Percentiles rank a stretch among this genome's conserved stretches.
Evolutionary conservation across 1,284 basidiomycete species (phyloP).

Genomic region (Exsudoporus floridanus): DNA sequence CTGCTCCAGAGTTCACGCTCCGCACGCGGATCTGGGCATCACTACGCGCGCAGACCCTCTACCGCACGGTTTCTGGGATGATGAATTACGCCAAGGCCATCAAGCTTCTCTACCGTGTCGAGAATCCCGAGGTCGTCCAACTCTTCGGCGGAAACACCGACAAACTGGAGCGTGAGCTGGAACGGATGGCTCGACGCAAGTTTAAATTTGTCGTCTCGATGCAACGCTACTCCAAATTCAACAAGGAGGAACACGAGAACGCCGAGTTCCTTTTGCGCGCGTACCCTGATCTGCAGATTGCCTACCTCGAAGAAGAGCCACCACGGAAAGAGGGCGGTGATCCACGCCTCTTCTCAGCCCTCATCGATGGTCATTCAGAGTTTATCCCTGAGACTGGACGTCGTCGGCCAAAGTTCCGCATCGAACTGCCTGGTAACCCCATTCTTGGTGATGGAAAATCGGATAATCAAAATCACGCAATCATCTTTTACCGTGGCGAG

Average conservation of each 20-base stretch:
- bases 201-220: constrained; percentile 99
- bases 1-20: constrained; percentile 96
- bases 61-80: constrained; percentile 98
- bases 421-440: constrained; percentile 98
- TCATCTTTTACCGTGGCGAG: constrained; percentile 98
- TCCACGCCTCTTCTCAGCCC: constrained; percentile 90
- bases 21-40: constrained; percentile 99
- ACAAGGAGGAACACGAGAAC: constrained; percentile 99
- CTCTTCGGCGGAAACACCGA: constrained; percentile 97
- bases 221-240: constrained; percentile 99
- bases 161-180: constrained; percentile 93
- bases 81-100: constrained; percentile 99
- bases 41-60: constrained; percentile 95
- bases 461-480: constrained; percentile 99
- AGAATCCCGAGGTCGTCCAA: constrained; percentile 98
- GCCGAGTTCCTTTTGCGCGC: constrained; percentile 97
- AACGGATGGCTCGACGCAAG: constrained; percentile 96
- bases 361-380: constrained; percentile 98
- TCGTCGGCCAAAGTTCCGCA: constrained; percentile 94
- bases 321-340: constrained; percentile 94
- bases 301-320: constrained; percentile 96
- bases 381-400: constrained; percentile 87
- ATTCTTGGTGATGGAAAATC: constrained; percentile 99
- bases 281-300: constrained; percentile 98
- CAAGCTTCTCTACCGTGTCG: constrained; percentile 98